Percentiles rank a stretch among this genome's conserved stretches.
phyloP scores from a whole-genome alignment of 2,329 filamentous ascomycete species.

The Aspergillus udagawae region DNA sequence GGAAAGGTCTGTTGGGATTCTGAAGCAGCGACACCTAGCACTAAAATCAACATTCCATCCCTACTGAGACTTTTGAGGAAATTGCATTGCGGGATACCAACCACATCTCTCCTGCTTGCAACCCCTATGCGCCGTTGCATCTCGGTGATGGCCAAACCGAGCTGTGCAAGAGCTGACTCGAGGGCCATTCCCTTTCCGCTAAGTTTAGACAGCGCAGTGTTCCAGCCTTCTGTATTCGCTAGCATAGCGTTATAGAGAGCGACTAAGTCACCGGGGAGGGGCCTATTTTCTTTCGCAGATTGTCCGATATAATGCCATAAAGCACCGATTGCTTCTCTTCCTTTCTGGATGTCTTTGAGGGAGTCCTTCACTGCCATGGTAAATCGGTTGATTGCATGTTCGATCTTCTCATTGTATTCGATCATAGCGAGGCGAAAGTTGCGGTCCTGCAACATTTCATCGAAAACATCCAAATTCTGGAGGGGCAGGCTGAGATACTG shows the following conservation, averaged over 20 bases:
- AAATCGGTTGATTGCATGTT: conserved; percentile 81
- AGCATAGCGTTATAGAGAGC: conserved; percentile 87
- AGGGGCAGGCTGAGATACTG: conserved; percentile 78
- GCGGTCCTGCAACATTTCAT: conserved; percentile 81
- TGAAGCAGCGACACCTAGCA: conserved; percentile 21
- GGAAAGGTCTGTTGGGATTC: conserved; percentile 6
- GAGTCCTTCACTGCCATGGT: conserved; percentile 71
- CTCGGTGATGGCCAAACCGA: conserved; percentile 74
- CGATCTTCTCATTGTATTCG: conserved; percentile 84
- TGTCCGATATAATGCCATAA: conserved; percentile 71
- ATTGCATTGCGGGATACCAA: conserved; percentile 48
- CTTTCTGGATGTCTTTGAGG: conserved; percentile 73
- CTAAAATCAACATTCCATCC: conserved; percentile 3
- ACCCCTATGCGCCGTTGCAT: conserved; percentile 82
- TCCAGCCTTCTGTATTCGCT: conserved; percentile 88
- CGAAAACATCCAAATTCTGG: conserved; percentile 76
- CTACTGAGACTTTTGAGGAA: background rate
- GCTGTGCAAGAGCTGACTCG: conserved; percentile 64
- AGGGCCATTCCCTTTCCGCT: conserved; percentile 69
- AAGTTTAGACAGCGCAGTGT: conserved; percentile 71
- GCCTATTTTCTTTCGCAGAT: conserved; percentile 59
- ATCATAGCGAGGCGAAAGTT: conserved; percentile 78
- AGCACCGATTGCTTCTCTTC: conserved; percentile 69
- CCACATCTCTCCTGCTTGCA: conserved; percentile 67
- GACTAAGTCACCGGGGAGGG: conserved; percentile 56